These are phyloP conservation scores for Suillus variegatus DNA, from an alignment of 768 basidiomycete genomes.

Conservation along the genomic window DNA sequence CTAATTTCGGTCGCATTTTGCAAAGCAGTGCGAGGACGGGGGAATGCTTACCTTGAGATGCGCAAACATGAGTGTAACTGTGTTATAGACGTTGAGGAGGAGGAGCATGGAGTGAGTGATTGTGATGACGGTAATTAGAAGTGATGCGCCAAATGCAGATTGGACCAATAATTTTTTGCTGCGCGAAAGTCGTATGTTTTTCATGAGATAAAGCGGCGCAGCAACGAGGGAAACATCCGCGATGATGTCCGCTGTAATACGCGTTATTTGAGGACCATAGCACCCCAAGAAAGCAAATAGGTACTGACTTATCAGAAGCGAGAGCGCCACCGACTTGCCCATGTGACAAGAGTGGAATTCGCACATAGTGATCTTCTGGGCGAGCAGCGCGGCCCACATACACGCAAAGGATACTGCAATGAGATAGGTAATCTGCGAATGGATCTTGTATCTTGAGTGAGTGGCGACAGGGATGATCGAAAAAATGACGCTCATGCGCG, in stretches of 20 bases:
- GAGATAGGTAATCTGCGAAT: constrained; percentile 8
- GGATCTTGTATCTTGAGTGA: constrained; percentile 7
- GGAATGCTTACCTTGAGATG: constrained; percentile 24
- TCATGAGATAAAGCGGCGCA: constrained; percentile 18
- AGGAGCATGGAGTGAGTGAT: constrained; percentile 19
- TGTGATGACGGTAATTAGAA: constrained; percentile 19
- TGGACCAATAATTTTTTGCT: constrained; percentile 20
- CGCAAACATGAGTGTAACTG: constrained; percentile 16
- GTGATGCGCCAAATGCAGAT: constrained; percentile 21
- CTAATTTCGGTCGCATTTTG: constrained; percentile 10
- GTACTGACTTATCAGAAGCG: constrained; percentile 24
- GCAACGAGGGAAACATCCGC: constrained; percentile 22
- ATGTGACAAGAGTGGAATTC: constrained; percentile 1
- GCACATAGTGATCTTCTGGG: constrained; percentile 19
- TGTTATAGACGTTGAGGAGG: not conserved
- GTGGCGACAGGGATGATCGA: constrained; percentile 23
- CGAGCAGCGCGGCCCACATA: constrained; percentile 26
- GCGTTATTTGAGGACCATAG: not conserved
- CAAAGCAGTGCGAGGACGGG: not conserved
- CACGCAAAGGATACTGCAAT: constrained; percentile 17
- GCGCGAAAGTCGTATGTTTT: constrained; percentile 6
- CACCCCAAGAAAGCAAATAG: not conserved
- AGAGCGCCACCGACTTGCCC: constrained; percentile 12
- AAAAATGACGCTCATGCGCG: constrained; percentile 25
- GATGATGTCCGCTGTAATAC: constrained; percentile 19